Base-by-base conservation (phyloP, 2,329 filamentous ascomycete species). In the Calonectria pseudoturangicola region DNA sequence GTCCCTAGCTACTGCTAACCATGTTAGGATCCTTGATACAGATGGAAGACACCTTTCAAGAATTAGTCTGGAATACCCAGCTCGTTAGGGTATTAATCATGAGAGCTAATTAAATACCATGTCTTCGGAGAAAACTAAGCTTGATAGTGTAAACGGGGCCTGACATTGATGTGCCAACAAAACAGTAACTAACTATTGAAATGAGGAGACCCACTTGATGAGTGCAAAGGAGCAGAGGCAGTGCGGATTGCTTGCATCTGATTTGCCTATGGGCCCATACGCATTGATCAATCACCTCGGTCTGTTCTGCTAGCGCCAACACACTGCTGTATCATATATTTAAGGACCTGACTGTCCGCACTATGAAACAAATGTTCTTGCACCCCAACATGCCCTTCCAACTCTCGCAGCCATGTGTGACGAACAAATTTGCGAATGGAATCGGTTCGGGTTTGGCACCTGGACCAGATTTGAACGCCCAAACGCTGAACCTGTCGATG, bases 381-480 rank as follows among this genome's bases (percentile, higher is more conserved):
- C 25, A 13, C 45, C 21, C 7, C n/a, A 12, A 12, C 18, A 21
- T 48, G n/a, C 21, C 21, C 10, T 21, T 25, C 25, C n/a, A 48
- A 25, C 9, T 9, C n/a, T 21, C 3, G 47, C 21, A 27, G 21
- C 21, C 21, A 50, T 50, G 47, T 50, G 47, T 21, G 47, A 50
- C 10, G 21, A 50, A 36, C 47, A 30, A 48, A 25, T 58, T 62
- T 47, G 41, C 13, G 43, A 62, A 68, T 62, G 54, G 51, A 10
- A 18, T 18, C 18, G 28, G 28, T 16, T 69, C 12, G 43, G 66
- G 9, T 28, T 69, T 47, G 15, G 43, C 21, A 33, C 21, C 50
- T 69, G 56, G 66, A 69, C 66, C 30, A 69, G 30, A n/a, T 69
- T 69, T 30, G 8, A 36, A 54, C n/a, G 43, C 4, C 45, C 45